These are phyloP conservation scores for Pistacia vera DNA, from an alignment of 345 rosid genomes.

Conservation along the genomic window DNA sequence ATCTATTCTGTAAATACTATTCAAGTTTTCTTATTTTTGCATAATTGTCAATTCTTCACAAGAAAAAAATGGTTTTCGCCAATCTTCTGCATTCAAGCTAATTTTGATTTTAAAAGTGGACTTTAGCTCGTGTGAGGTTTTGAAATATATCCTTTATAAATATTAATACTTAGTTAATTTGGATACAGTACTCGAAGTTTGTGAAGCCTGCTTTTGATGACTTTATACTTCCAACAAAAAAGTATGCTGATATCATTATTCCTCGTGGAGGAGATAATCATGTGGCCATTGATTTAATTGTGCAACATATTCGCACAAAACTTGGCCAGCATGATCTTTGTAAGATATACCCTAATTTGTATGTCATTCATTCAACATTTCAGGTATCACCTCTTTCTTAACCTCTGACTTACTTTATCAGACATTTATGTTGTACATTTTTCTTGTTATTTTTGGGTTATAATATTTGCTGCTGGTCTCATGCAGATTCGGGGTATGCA, in stretches of 20 bases:
- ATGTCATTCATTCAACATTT: slow-evolving; percentile 94
- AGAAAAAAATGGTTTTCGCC: neutral
- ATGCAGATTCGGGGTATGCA: slow-evolving; percentile 99
- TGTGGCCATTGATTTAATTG: slow-evolving; percentile 96
- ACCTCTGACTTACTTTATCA: neutral
- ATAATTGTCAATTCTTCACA: neutral
- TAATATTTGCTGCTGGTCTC: slow-evolving; percentile 14
- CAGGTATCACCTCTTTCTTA: slow-evolving; percentile 56
- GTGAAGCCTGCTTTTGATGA: slow-evolving; percentile 99
- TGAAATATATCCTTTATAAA: neutral
- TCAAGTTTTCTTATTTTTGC: neutral
- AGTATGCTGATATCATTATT: slow-evolving; percentile 95
- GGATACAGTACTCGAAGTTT: slow-evolving; percentile 95
- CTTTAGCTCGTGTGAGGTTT: neutral
- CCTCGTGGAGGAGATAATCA: slow-evolving; percentile 99
- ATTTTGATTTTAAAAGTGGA: neutral
- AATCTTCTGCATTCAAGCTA: neutral
- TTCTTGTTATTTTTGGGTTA: neutral
- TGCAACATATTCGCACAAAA: slow-evolving; percentile 95
- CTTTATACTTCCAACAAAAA: slow-evolving; percentile 99
- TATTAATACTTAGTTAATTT: slow-evolving; percentile 21
- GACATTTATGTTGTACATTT: neutral
- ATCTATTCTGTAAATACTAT: neutral
- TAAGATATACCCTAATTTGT: slow-evolving; percentile 94
- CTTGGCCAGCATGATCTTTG: slow-evolving; percentile 98